These are phyloP conservation scores for Mortierella claussenii DNA, from an alignment of 192 early-diverging fungal genomes.

Conservation along the genomic window DNA sequence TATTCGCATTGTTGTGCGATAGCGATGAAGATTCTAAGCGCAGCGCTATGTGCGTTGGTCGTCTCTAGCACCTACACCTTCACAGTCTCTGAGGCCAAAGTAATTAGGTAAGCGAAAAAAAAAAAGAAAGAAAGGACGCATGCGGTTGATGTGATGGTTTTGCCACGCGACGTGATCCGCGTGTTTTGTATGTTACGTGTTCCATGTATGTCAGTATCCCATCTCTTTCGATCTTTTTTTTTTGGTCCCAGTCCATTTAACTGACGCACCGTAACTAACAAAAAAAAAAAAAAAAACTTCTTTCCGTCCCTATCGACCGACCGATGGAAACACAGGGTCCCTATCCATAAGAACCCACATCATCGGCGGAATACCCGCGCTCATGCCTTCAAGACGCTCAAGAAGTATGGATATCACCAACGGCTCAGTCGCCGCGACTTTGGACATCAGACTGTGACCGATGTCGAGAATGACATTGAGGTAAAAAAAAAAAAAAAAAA, in stretches of 20 bases:
- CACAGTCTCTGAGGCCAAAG: not conserved
- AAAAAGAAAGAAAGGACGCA: too few relatives aligned
- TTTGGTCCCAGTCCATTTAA: too few relatives aligned
- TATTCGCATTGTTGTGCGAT: too few relatives aligned
- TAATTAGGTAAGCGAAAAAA: constrained; percentile 6
- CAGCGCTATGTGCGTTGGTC: constrained; percentile 1
- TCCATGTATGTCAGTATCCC: not conserved
- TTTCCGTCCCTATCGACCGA: too few relatives aligned
- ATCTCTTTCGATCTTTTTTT: not conserved
- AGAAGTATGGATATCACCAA: constrained; percentile 41
- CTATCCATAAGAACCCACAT: constrained; percentile 41
- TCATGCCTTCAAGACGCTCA: constrained; percentile 23
- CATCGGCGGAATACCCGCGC: constrained; percentile 37
- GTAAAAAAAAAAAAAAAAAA: too few relatives aligned
- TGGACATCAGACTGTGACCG: constrained; percentile 43
- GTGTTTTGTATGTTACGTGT: too few relatives aligned
- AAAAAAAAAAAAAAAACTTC: not conserved
- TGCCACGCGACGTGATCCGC: too few relatives aligned
- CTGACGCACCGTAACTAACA: too few relatives aligned
- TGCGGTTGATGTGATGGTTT: too few relatives aligned
- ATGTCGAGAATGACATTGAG: constrained; percentile 57
- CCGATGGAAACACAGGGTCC: too few relatives aligned
- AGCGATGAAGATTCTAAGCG: not conserved
- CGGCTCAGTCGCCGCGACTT: constrained; percentile 31
- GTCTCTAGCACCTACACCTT: not conserved